These are phyloP conservation scores for Blastosporella zonata DNA, from an alignment of 1,284 basidiomycete genomes.

Conservation along the genomic window DNA sequence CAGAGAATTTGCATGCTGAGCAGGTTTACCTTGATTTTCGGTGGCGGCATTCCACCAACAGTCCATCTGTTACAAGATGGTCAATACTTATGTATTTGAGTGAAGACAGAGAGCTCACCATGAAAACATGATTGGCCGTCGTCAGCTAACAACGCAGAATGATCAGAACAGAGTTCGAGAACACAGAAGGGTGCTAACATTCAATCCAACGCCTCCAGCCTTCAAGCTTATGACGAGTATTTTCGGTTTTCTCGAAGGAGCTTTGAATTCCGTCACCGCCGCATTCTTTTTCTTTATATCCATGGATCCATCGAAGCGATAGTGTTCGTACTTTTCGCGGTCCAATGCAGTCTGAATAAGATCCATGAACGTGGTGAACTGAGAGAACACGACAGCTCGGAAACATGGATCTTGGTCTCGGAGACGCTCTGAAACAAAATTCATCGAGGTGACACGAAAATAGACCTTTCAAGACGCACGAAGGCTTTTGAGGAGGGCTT, in stretches of 20 bases:
- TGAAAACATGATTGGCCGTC: conserved; percentile 81
- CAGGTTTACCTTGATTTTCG: conserved; percentile 78
- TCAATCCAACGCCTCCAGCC: conserved; percentile 92
- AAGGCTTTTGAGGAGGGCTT: conserved; percentile 69
- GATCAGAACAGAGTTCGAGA: not conserved
- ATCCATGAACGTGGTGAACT: conserved; percentile 82
- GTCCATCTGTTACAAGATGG: conserved; percentile 65
- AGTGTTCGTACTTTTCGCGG: conserved; percentile 71
- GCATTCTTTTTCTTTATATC: conserved; percentile 79
- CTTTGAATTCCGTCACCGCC: conserved; percentile 75
- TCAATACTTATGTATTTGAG: conserved; percentile 1
- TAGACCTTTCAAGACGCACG: conserved; percentile 37
- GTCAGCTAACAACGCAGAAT: conserved; percentile 50
- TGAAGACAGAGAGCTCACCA: conserved; percentile 46
- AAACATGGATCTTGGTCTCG: conserved; percentile 74
- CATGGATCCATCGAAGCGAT: conserved; percentile 94
- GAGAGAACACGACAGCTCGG: conserved; percentile 87
- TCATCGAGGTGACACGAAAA: conserved; percentile 1
- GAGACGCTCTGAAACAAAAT: conserved; percentile 45
- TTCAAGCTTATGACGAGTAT: conserved; percentile 89
- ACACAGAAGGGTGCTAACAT: conserved; percentile 45
- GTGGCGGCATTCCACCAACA: conserved; percentile 94
- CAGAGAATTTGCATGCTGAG: not conserved
- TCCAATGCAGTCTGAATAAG: conserved; percentile 77
- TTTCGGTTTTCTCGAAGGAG: conserved; percentile 63